Evolutionary conservation across 345 rosid genomes (phyloP).

Genomic region (Populus nigra): DNA sequence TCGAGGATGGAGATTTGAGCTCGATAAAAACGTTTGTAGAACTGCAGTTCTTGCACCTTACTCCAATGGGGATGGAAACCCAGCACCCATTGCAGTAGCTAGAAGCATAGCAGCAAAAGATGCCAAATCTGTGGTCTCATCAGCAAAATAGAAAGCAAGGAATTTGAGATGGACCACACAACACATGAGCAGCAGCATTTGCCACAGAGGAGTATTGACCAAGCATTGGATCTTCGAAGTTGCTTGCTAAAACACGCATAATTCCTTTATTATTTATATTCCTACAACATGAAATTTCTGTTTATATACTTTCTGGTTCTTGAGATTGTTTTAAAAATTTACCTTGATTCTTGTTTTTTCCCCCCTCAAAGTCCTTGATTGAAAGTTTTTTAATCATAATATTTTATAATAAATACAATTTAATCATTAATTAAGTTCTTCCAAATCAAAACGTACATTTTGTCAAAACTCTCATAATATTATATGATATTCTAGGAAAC

Average conservation of each 20-base stretch:
- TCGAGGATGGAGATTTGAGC: neutral
- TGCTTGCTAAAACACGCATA: neutral
- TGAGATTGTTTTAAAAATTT: too few species aligned
- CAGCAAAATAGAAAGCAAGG: neutral
- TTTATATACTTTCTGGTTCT: too few species aligned
- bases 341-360: too few species aligned
- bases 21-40: neutral
- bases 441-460: too few species aligned
- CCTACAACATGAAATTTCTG: too few species aligned
- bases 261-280: too few species aligned
- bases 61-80: neutral
- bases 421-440: too few species aligned
- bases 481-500: too few species aligned
- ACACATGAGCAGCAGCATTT: neutral
- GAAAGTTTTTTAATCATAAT: too few species aligned
- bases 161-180: neutral
- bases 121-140: neutral
- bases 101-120: neutral
- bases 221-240: neutral
- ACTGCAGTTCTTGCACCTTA: neutral
- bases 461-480: too few species aligned
- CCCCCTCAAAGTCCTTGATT: too few species aligned
- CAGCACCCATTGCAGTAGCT: neutral
- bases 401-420: too few species aligned
- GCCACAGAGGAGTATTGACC: neutral